Evolutionary conservation across 352 stramenopile species (phyloP), one percentile per base, ranked within the genome.

Genomic region (Aphanomyces invadans): DNA sequence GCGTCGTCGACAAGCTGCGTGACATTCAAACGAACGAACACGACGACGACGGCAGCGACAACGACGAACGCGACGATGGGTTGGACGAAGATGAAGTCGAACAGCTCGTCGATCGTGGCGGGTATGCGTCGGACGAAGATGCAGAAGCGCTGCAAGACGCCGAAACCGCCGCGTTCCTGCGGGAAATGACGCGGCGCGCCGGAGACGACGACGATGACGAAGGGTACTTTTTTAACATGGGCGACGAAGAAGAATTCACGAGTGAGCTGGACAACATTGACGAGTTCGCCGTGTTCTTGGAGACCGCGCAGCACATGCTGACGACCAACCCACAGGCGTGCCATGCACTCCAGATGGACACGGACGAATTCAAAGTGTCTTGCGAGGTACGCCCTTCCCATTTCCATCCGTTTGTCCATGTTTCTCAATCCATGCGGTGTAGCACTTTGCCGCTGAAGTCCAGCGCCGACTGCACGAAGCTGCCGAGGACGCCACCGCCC

Each of bases 131-230:
- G 42, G 77, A 90, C 66, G 78, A 93, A 55, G 82, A 94, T 64
- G 89, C 95, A 39, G 89, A 98, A 68, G 92, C 98, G 65, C 91
- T 97, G 26, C 87, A 89, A 52, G 95, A 98, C 67, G 87, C 96
- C 64, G 85, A 96, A 62, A 96, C 98, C 71, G 95, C 97, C 70
- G 86, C 87, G 12, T 98, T 98, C 62, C 77, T 97, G 54, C 90
- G 94, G 62, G 79, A 78, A 26, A 60, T 91, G 60, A 89, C 97
- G 81, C 54, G 92, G 70, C 91, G 86, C 62, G 88, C 97, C 62
- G 87, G n/a, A n/a, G n/a, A 42, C 36, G 36, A 42, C 36, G 36
- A 97, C 62, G 90, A 92, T 28, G 76, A 81, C 46, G 78, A 92
- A 33, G 79, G 83, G 17, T 79, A 76, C 60, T 75, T 77, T 61